Evolutionary conservation across 768 basidiomycete species (phyloP), one percentile per base, ranked within the genome.

Genomic region (Suillus sp.): DNA sequence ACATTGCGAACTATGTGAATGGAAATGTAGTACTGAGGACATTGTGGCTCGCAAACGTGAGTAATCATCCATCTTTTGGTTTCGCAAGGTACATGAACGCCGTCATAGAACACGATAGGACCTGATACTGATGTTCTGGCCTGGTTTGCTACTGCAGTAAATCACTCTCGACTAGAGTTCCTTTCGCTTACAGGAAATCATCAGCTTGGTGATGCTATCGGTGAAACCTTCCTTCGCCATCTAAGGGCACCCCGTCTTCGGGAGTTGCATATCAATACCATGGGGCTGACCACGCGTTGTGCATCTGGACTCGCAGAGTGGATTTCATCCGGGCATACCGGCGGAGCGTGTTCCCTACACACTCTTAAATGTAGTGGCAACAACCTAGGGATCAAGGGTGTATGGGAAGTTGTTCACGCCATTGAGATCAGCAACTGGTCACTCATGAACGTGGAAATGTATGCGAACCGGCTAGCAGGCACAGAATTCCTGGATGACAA

Each of bases 331-430:
- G 51, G 66, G 37, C 64, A 58, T 34, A 51, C 47, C 32, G 63
- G 55, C 18, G 68, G 72, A 37, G 54, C 7, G 20, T 86, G 85
- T 62, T 74, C 75, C 18, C 76, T 90, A 20, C 75, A 79, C 56
- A 78, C 73, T 1, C 75, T 90, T 51, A 83, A 81, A 65, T 79
- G 83, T 62, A 89, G 81, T 70, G 84, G 83, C n/a, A 90, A 90
- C 65, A 72, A 72, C 20, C 76, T 90, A 1, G 85, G 84, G 5
- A 72, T 78, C 37, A 77, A 73, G 0, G 83, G 79, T 1, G 79
- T 87, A 34, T 74, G 74, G 62, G 71, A 78, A 14, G 81, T 90
- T 50, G 71, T 86, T 30, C 74, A 75, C 37, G 81, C 82, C 25
- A 77, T 88, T 7, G 74, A 81, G 62, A 74, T 67, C 37, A 68